phyloP scores from a whole-genome alignment of 306 rosid genomes.

The Albizia julibrissin region DNA sequence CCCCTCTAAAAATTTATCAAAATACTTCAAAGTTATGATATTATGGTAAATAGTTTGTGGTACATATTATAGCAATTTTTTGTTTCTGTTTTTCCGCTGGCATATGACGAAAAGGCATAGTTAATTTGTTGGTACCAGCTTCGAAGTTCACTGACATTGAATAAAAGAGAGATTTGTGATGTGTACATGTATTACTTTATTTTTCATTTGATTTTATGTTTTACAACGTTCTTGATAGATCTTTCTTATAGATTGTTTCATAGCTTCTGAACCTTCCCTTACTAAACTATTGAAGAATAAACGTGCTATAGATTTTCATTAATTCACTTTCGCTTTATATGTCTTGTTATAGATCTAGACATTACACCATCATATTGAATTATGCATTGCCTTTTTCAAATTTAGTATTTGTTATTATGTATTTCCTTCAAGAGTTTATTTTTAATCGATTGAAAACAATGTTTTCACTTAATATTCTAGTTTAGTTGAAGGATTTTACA shows the following conservation, averaged over 20 bases:
- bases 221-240: background rate
- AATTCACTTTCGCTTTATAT: background rate
- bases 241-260: background rate
- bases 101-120: too few species aligned
- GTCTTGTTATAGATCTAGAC: background rate
- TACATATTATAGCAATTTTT: too few species aligned
- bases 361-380: background rate
- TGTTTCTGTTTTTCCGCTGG: too few species aligned
- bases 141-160: too few species aligned
- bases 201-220: too few species aligned
- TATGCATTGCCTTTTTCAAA: background rate
- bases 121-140: background rate
- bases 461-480: background rate
- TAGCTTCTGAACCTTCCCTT: background rate
- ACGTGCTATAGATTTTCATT: background rate
- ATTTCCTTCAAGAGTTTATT: background rate
- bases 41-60: background rate
- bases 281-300: background rate
- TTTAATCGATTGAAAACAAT: background rate
- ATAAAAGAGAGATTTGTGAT: too few species aligned
- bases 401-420: background rate
- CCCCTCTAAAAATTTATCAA: too few species aligned
- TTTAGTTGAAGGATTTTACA: background rate
- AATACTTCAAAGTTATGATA: too few species aligned
- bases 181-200: too few species aligned